These are phyloP conservation scores for Fereydounia khargensis DNA, from an alignment of 1,284 basidiomycete species.

Conservation along the genomic window DNA sequence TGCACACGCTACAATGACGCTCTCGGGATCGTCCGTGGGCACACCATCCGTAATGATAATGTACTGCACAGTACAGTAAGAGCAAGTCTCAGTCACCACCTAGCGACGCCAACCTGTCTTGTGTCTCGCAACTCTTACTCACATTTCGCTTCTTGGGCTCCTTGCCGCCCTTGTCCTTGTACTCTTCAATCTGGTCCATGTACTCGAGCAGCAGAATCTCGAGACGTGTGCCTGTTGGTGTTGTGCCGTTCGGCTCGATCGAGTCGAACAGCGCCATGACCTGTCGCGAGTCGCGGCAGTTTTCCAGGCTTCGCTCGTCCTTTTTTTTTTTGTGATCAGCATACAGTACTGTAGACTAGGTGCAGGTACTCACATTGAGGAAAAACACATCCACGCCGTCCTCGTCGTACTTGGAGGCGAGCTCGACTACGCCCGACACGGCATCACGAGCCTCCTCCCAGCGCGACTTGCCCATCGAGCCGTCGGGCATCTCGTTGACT, in stretches of 20 bases:
- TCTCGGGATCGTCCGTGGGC: constrained; percentile 62
- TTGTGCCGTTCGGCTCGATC: constrained; percentile 30
- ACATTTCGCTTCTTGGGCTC: constrained; percentile 15
- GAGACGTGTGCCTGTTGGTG: constrained; percentile 32
- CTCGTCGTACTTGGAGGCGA: constrained; percentile 24
- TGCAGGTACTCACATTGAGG: constrained; percentile 14
- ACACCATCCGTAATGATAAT: constrained; percentile 29
- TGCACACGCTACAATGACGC: constrained; percentile 63
- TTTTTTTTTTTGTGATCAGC: background rate
- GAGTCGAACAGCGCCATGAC: constrained; percentile 20
- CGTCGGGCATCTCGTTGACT: constrained; percentile 16
- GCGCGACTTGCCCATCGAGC: constrained; percentile 7
- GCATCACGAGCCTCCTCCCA: constrained; percentile 39
- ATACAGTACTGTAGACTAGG: background rate
- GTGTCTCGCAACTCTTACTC: background rate
- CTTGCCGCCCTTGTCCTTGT: constrained; percentile 5
- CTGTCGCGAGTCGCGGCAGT: constrained; percentile 8
- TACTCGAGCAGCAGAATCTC: constrained; percentile 36
- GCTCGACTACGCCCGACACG: constrained; percentile 31
- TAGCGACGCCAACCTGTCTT: too few species aligned
- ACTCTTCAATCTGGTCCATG: constrained; percentile 21
- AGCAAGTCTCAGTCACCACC: too few species aligned
- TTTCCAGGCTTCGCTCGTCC: constrained; percentile 4
- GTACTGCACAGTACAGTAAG: too few species aligned
- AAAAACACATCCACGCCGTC: constrained; percentile 46